phyloP scores from a whole-genome alignment of 1,284 basidiomycete species.

The Ceratorhiza oryzae-sativae region DNA sequence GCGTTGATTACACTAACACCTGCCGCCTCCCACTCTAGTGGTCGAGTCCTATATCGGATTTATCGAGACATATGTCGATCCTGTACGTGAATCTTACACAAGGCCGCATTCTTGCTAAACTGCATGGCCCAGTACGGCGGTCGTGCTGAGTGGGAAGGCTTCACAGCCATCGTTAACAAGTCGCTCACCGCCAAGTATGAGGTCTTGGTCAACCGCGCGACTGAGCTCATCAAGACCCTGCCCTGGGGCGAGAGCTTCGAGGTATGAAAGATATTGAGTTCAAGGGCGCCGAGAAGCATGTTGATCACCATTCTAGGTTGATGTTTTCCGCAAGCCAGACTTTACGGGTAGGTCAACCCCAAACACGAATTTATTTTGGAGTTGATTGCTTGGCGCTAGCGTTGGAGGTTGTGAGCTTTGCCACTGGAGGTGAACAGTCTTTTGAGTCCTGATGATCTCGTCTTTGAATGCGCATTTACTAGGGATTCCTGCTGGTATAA shows the following conservation, averaged over 20 bases:
- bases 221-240: slow-evolving; percentile 76
- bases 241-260: slow-evolving; percentile 87
- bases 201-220: slow-evolving; percentile 72
- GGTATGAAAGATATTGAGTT: slow-evolving; percentile 58
- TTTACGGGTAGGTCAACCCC: slow-evolving; percentile 66
- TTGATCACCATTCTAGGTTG: slow-evolving; percentile 58
- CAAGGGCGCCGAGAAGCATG: not conserved
- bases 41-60: slow-evolving; percentile 85
- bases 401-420: slow-evolving; percentile 78
- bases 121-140: slow-evolving; percentile 45
- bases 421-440: slow-evolving; percentile 67
- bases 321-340: slow-evolving; percentile 82
- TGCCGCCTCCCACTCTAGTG: slow-evolving; percentile 50
- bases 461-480: not conserved
- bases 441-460: not conserved
- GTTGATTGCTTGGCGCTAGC: slow-evolving; percentile 49
- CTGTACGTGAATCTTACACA: slow-evolving; percentile 57
- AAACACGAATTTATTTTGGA: no score
- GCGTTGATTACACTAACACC: not conserved
- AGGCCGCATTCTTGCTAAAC: not conserved
- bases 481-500: slow-evolving; percentile 86
- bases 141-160: slow-evolving; percentile 86
- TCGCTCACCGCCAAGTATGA: slow-evolving; percentile 81
- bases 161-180: slow-evolving; percentile 88
- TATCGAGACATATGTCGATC: slow-evolving; percentile 80